phyloP scores from a whole-genome alignment of 2,329 filamentous ascomycete species.

The Xylariaceae sp. region DNA sequence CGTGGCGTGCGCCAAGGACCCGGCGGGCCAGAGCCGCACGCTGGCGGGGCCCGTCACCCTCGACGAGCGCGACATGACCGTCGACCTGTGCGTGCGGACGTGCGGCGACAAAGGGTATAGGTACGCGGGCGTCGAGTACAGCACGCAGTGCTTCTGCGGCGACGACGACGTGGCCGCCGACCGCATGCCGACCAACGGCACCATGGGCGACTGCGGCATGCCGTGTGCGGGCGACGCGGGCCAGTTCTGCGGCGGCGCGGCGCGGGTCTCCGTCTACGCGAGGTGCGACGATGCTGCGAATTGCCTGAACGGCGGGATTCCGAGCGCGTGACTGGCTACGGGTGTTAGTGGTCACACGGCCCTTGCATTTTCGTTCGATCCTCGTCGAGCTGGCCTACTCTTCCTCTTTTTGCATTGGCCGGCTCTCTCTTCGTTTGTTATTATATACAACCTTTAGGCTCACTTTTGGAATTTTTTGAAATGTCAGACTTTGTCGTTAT shows the following conservation, averaged over 20 bases:
- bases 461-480: too few relatives aligned
- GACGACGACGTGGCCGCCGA: constrained; percentile 38
- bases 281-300: constrained; percentile 39
- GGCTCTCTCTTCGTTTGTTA: too few relatives aligned
- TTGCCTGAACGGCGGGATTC: constrained; percentile 38
- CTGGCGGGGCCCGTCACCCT: too few relatives aligned
- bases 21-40: constrained; percentile 36
- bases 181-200: constrained; percentile 46
- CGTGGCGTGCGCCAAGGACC: constrained; percentile 55
- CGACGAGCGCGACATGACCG: too few relatives aligned
- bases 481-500: too few relatives aligned
- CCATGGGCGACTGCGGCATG: constrained; percentile 50
- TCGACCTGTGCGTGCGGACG: constrained; percentile 30
- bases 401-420: too few relatives aligned
- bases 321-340: too few relatives aligned
- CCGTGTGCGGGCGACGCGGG: constrained; percentile 46
- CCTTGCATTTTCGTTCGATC: too few relatives aligned
- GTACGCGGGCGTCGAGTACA: constrained; percentile 36
- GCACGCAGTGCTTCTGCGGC: constrained; percentile 38
- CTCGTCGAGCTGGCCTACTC: too few relatives aligned
- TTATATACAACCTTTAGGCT: too few relatives aligned
- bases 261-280: constrained; percentile 43
- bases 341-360: too few relatives aligned
- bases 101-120: constrained; percentile 28
- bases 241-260: constrained; percentile 47